Base-by-base conservation (phyloP, 345 rosid genomes). In the Geranium brycei region DNA sequence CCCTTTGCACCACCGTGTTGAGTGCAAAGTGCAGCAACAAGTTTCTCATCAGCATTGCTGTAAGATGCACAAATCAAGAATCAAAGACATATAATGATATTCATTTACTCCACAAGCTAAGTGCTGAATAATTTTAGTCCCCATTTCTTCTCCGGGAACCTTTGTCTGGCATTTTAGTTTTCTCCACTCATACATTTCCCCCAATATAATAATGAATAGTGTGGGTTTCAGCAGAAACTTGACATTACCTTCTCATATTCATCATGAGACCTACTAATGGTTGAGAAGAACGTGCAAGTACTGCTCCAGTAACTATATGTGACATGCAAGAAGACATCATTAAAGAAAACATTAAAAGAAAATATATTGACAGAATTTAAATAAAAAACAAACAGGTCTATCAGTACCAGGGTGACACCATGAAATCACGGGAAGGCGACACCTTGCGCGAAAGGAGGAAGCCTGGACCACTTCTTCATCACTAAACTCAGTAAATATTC, bases 231-330 rank as follows among this genome's bases (percentile, higher is more conserved):
- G 41, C 47, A 61, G 59, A 51, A 65, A 72, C 47, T 74, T 73
- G 58, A 55, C 68, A 35, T 32, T 83, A 91, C 97, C 96, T 93
- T 72, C 99, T 85, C 87, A 85, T 80, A 75, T 91, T 93, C 96
- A 89, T 89, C 96, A 93, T 88, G 47, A 91, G 84, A 72, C 99
- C 99, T 71, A 88, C 99, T 61, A 91, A 76, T 66, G 97, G 97
- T 72, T 90, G 99, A 64, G 99, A 91, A 60, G 99, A 93, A 61
- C 99, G 97, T 65, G 99, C 99, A 73, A 93, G 89, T 71, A 87
- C 99, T 62, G 97, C 99, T 71, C 97, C 99, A 51, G 79, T 80
- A 72, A 61, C 99, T 89, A 72, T 58, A 76, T 69, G 60, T 60
- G 56, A 75, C 66, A 62, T 32, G 70, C 19, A 63, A 57, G 59